Evolutionary conservation across 352 stramenopile genomes (phyloP), one percentile per base, ranked within the genome.

Genomic region (Phytophthora sansomeana): DNA sequence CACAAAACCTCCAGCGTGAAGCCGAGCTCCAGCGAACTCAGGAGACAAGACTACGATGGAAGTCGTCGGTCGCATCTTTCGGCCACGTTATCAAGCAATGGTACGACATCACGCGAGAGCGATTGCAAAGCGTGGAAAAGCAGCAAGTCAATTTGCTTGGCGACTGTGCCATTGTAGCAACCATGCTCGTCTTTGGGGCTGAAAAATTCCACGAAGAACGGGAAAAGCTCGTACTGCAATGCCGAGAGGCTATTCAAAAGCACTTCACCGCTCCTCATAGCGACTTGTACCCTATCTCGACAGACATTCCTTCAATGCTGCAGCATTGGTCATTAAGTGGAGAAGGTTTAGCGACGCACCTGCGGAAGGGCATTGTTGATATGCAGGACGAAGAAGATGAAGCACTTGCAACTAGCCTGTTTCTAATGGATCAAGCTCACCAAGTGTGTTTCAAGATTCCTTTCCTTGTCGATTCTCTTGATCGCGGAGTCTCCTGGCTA

Each of bases 401-500:
- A 17, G 59, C 77, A 6, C 63, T 89, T 19, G 63, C 69, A 4
- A 69, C 74, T 9, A 87, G 74, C 43, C 58, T 92, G 41, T 77
- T 87, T 26, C 50, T 89, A 11, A 73, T 85, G 59, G 72, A 87
- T 33, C 78, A 89, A 38, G 56, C 66, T 14, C 68, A 80, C 24
- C 69, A 79, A 63, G 63, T 86, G 13, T 74, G 77, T 36, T 72
- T 76, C 14, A 77, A 79, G 58, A 81, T 80, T 21, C 72, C 78
- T 6, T 56, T 92, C 36, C 65, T 92, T 0, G 24, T 87, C 0
- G 83, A 92, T 30, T 81, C 83, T n/a, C 59, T 88, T 7, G 55
- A 59, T 24, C 57, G 57, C 9, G 77, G 63, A 8, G 52, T 64
- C 16, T 26, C 39, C 4, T 90, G 81, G 81, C 24, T 90, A 29